Evolutionary conservation across 306 rosid species (phyloP), one percentile per base, ranked within the genome.

Genomic region (Cucurbita moschata): DNA sequence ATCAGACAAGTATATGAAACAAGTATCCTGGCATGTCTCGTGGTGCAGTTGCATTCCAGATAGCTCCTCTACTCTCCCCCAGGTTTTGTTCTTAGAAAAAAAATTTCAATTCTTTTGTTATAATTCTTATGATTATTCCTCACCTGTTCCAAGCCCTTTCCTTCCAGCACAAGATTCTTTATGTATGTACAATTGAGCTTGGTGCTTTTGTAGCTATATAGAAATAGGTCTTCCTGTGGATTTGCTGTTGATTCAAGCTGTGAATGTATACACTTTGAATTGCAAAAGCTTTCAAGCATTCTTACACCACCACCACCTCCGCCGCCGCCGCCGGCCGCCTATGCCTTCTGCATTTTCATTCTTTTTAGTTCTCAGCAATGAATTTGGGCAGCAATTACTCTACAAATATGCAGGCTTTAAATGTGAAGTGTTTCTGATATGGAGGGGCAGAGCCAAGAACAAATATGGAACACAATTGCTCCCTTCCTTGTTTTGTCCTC

Each of bases 131-230:
- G 35, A 21, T 78, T 62, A 49, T 50, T 55, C 62, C 42, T 30
- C 57, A 23, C 26, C 37, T 35, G 58, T 26, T 53, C 49, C 13
- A 65, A 65, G 10, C 71, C 71, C 10, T 66, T 42, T 44, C 38
- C 14, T 68, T 26, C 21, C n/a, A 74, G 55, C 65, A 19, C 75
- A 63, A 79, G 64, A 77, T 82, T 85, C 80, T 64, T 79, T 66
- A 69, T 73, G 76, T 66, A 69, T 73, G 76, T 80, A 69, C 77
- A 50, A 82, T 82, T 69, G 86, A 75, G 81, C 80, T 73, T 64
- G 74, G 80, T 73, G 81, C 38, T 77, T 80, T 79, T 80, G 82
- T 80, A 78, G 72, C 80, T 77, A 58, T 75, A 77, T 75, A 77
- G 79, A 75, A 80, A 79, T 57, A 60, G 82, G 57, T 72, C 44